Base-by-base conservation (phyloP, 495 filamentous ascomycete species). In the Lineolata rhizophorae region DNA sequence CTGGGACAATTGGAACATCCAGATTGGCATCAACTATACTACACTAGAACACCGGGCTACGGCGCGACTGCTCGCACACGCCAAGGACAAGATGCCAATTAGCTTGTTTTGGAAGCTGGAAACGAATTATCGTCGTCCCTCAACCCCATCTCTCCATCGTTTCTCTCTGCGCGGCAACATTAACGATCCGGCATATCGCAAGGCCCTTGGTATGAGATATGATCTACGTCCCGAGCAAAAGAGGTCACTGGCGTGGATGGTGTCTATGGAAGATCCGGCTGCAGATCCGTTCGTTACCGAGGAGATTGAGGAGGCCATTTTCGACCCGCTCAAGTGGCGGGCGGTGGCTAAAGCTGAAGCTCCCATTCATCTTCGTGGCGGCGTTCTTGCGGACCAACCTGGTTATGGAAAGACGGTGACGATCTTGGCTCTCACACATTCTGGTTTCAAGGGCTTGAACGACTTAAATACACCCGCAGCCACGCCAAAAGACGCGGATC, bases 371-470 rank as follows among this genome's bases (percentile, higher is more conserved):
- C 42, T 69, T 33, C 60, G 56, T 5, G 81, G 81, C 15, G 81
- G 81, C 11, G 57, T 87, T 16, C 56, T 81, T 1, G 76, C 76
- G 3, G 75, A 85, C 38, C 60, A 78, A 31, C 72, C 82, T 26
- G 76, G 76, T 6, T 87, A 76, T 45, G 81, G 81, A 1, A 92
- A 92, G 43, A 92, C 81, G 0, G 65, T 75, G 2, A 60, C 69
- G n/a, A 65, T 61, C 1, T 57, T 90, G 5, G 76, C 61, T 0
- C 49, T 87, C 13, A 65, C 79, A 14, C 65, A 73, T 27, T 31
- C 40, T 6, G 60, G 64, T 32, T 37, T 50, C 14, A 15, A 46
- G 3, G 15, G 20, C 1, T 9, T 28, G 9, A 41, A 38, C 3
- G 16, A 19, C 6, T 17, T 16, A 30, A 6, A 9, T 9, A 30